Conservation (phyloP, 1,284 basidiomycete species). For the Rhodotorula sp. region DNA sequence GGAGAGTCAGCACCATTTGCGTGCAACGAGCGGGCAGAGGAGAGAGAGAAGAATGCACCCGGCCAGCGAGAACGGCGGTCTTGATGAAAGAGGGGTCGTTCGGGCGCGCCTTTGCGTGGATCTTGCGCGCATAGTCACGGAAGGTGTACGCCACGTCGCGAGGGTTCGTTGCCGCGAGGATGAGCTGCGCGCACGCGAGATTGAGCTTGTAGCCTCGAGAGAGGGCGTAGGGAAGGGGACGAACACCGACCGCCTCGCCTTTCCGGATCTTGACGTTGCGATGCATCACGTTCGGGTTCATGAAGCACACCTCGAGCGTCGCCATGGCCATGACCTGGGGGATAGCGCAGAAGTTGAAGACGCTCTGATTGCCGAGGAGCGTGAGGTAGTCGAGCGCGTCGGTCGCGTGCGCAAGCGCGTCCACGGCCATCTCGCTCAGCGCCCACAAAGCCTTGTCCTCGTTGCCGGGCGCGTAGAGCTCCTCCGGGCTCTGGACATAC, state of each 20-base stretch:
- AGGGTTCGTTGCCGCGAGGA: constrained; percentile 86
- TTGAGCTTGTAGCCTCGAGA: not conserved
- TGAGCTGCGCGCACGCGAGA: constrained; percentile 73
- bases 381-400: constrained; percentile 89
- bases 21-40: not conserved
- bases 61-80: constrained; percentile 76
- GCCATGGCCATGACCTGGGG: constrained; percentile 96
- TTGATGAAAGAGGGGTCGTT: constrained; percentile 85
- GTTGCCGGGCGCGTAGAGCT: constrained; percentile 56
- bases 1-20: constrained; percentile 2
- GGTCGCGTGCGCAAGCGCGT: constrained; percentile 80
- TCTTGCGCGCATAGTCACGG: constrained; percentile 74
- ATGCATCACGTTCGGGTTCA: constrained; percentile 87
- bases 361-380: constrained; percentile 82
- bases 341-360: constrained; percentile 97
- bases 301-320: constrained; percentile 86
- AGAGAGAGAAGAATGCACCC: constrained; percentile 54
- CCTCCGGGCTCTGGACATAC: constrained; percentile 64
- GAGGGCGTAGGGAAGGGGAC: constrained; percentile 45
- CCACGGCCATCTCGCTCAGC: constrained; percentile 84
- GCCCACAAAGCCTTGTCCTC: constrained; percentile 71
- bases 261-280: constrained; percentile 95
- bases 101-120: constrained; percentile 76
- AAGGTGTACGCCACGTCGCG: constrained; percentile 90
- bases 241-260: constrained; percentile 77